Base-by-base conservation (phyloP, 2,329 filamentous ascomycete genomes). In the Colletotrichum magnum region DNA sequence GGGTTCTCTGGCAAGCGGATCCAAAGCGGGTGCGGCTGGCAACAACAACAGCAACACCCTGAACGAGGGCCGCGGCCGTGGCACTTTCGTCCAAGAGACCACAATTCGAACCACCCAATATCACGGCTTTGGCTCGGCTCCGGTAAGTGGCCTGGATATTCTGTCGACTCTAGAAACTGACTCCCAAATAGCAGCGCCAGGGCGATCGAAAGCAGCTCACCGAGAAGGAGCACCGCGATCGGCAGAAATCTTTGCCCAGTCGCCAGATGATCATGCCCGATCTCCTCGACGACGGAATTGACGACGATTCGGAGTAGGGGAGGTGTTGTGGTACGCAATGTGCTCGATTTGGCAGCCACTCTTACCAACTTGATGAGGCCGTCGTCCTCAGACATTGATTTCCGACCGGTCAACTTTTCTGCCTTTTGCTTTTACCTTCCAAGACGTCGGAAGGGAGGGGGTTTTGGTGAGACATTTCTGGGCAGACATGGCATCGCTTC, bases 151-250 rank as follows among this genome's bases (percentile, higher is more conserved):
- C 32, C 39, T 26, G 16, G 41, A 15, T 15, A 15, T 43, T 5
- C 13, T 43, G 41, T 43, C 16, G 41, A 43, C 10, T 15, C 16
- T 43, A 5, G 5, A 15, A 15, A 43, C 41, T 43, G 16, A 43
- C 41, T 15, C 13, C 6, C 41, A 15, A n/a, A 12, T 15, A 69
- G 63, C 7, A 57, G 7, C 39, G 67, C 26, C 63, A 68, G 39
- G 18, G 36, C n/a, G 63, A 67, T 15, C 36, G 67, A 24, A 69
- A 61, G 63, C 62, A 66, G 21, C 50, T 69, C 28, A 39, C 67
- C 10, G 36, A 60, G 21, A 45, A 52, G 51, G 67, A 69, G 57
- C 67, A 69, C 24, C 67, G 43, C 10, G 50, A 60, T 3, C 45
- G 56, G 24, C 67, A 69, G 51, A 53, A 45, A 56, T 43, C 52